Percentiles rank a stretch among this genome's conserved stretches.
These are phyloP conservation scores for Ilyonectria destructans DNA, from an alignment of 2,329 filamentous ascomycete genomes.

Conservation along the genomic window DNA sequence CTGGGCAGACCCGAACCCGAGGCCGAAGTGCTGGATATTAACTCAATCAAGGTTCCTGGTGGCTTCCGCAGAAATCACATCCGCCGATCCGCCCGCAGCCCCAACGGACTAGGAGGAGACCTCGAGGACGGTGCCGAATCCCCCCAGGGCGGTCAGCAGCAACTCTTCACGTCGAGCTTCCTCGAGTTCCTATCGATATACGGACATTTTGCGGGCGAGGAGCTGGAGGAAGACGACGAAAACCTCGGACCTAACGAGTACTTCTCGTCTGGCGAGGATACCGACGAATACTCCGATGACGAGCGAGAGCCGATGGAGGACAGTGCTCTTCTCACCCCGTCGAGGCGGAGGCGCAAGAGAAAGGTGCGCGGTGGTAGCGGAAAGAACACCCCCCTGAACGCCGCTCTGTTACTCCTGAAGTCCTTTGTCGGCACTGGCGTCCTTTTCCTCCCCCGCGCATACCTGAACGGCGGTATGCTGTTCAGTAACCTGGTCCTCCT, in stretches of 20 bases:
- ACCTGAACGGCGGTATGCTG: constrained; percentile 96
- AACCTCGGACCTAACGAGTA: constrained; percentile 90
- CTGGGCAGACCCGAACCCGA: constrained; percentile 84
- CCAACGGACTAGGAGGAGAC: constrained; percentile 56
- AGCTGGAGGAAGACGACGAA: constrained; percentile 97
- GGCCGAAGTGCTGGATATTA: constrained; percentile 86
- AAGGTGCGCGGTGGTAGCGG: constrained; percentile 82
- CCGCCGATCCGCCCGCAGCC: constrained; percentile 80
- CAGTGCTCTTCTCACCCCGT: constrained; percentile 86
- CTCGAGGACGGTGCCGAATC: constrained; percentile 55
- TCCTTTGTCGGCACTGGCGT: constrained; percentile 98
- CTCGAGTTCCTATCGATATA: constrained; percentile 96
- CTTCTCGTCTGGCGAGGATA: constrained; percentile 84
- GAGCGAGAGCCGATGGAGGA: constrained; percentile 89
- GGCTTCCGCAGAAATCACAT: constrained; percentile 95
- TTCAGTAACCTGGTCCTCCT: constrained; percentile 96
- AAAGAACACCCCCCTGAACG: constrained; percentile 84
- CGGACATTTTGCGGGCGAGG: constrained; percentile 97
- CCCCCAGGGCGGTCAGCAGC: constrained; percentile 56
- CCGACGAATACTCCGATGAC: constrained; percentile 77
- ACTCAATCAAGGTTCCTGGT: constrained; percentile 92
- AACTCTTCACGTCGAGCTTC: constrained; percentile 91
- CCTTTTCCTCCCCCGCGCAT: constrained; percentile 92
- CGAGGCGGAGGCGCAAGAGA: constrained; percentile 80
- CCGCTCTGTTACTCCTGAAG: constrained; percentile 90